Evolutionary conservation across 345 rosid genomes (phyloP).

Genomic region (Carallia pectinifolia): DNA sequence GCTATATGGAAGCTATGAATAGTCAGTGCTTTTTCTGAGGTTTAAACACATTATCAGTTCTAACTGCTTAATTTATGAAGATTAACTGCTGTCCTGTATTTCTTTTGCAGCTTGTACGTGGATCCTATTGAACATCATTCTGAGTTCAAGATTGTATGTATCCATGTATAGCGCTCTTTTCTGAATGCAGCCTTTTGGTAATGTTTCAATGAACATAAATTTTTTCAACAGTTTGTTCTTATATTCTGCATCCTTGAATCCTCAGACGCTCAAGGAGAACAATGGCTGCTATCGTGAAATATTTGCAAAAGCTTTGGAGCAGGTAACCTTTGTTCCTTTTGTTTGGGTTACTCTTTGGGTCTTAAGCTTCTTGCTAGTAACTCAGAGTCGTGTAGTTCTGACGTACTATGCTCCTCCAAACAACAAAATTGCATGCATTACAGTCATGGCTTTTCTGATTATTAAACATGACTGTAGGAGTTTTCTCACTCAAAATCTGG

Average conservation of each 20-base stretch:
- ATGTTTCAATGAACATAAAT: not conserved
- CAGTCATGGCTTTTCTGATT: constrained; percentile 11
- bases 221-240: not conserved
- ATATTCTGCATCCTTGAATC: constrained; percentile 1
- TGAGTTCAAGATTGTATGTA: constrained; percentile 45
- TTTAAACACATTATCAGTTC: constrained; percentile 2
- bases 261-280: constrained; percentile 39
- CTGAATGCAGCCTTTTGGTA: not conserved
- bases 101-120: constrained; percentile 38
- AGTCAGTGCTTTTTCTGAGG: constrained; percentile 35
- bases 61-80: not conserved
- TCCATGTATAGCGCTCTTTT: not conserved
- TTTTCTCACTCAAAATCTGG: constrained; percentile 19
- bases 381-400: not conserved
- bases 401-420: too few relatives aligned
- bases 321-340: constrained; percentile 28
- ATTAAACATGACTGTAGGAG: constrained; percentile 37
- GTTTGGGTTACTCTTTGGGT: constrained; percentile 4
- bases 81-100: constrained; percentile 9
- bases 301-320: constrained; percentile 43
- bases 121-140: constrained; percentile 38
- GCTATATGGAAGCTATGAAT: constrained; percentile 51
- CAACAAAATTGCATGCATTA: not conserved
- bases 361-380: not conserved
- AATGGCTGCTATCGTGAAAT: constrained; percentile 34